Evolutionary conservation across 1,284 basidiomycete genomes (phyloP).

Genomic region (Ceratobasidium theobromae): DNA sequence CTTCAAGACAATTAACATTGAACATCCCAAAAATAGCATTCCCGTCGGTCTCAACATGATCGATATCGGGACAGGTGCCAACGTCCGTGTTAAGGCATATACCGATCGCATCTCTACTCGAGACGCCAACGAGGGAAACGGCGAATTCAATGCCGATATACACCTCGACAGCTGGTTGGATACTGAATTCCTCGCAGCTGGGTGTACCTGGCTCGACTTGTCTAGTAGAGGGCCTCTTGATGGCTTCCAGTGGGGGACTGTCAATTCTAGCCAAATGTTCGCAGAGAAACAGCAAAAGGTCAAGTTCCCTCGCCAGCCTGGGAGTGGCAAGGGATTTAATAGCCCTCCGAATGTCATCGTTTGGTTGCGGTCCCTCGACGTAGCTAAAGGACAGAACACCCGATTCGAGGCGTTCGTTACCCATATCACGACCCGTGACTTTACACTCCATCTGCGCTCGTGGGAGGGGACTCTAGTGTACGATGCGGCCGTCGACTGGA

Average conservation of each 20-base stretch:
- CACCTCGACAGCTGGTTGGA: conserved; percentile 23
- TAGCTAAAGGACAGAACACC: neutral
- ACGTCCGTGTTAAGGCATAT: neutral
- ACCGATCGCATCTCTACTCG: neutral
- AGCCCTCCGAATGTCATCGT: conserved; percentile 28
- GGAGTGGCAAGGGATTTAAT: conserved; percentile 7
- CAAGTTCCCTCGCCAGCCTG: neutral
- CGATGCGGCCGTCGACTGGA: conserved; percentile 21
- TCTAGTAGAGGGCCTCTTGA: neutral
- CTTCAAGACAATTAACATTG: too few relatives aligned
- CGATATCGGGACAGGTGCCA: neutral
- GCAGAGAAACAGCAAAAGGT: neutral
- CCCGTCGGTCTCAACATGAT: neutral
- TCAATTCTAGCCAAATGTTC: neutral
- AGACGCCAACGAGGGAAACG: neutral
- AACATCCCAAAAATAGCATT: too few relatives aligned
- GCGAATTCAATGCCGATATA: neutral
- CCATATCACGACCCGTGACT: conserved; percentile 21
- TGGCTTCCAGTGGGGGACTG: conserved; percentile 24
- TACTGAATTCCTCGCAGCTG: conserved; percentile 5
- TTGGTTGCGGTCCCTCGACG: conserved; percentile 9
- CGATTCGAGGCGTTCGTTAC: conserved; percentile 4
- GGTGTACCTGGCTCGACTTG: conserved; percentile 7
- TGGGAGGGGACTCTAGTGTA: conserved; percentile 28
- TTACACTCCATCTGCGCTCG: conserved; percentile 28